Base-by-base conservation (phyloP, 176 grass and related monocot genomes). In the Oryza punctata region DNA sequence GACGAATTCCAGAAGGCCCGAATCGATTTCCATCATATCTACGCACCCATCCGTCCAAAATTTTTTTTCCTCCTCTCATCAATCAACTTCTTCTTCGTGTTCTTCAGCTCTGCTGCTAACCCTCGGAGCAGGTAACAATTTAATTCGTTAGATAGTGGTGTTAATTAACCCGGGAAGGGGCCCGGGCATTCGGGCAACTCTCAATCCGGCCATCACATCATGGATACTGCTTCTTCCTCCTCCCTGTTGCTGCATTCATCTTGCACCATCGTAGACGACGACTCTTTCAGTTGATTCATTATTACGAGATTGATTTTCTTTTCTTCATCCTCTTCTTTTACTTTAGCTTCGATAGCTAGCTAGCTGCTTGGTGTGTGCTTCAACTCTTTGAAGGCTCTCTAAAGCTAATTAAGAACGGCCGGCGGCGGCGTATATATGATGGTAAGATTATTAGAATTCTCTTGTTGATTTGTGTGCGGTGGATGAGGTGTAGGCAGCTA, bases 81-180 rank as follows among this genome's bases (percentile, higher is more conserved):
- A 47, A 77, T 65, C 82, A 54, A 21, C 87, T 81, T 71, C 72
- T 5, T 74, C 52, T 28, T 72, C 40, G 40, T 41, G 40, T 41
- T 41, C 79, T 33, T 81, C 65, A 61, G 23, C 16, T 72, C 44
- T 13, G 2, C 59, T 66, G 5, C 49, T 27, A 5, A 5, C 69
- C 76, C 46, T 73, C 19, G 10, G 63, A 84, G 81, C 81, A 89
- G 87, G 81, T 84, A 89, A 80, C 41, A 10, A 73, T 65, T 65
- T 70, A 60, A 65, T 83, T 76, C 40, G 66, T 33, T 72, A 25
- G 19, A 54, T 68, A 68, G 75, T 73, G 69, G 45, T 78, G 14
- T 44, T 57, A 67, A 37, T 44, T 57, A 67, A 37, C 28, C 65
- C 7, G 37, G 37, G 37, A 7, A 8, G 37, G 37, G 37, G 35